These are phyloP conservation scores for Phyllosticta capitalensis DNA, from an alignment of 2,329 filamentous ascomycete species.

Conservation along the genomic window DNA sequence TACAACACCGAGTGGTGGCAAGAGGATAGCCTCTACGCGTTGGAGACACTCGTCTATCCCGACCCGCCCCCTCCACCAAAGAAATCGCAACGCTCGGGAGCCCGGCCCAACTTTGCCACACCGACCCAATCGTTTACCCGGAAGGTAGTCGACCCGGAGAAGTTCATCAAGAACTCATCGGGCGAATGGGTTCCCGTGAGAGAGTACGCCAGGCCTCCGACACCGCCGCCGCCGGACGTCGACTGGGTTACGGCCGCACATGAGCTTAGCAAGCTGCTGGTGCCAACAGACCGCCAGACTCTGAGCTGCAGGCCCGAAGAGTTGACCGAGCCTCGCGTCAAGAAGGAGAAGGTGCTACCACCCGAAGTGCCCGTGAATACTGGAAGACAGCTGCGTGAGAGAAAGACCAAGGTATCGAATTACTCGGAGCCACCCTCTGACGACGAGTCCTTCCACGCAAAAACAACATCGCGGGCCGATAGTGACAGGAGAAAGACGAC, in stretches of 20 bases:
- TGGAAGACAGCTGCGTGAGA: constrained; percentile 59
- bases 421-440: constrained; percentile 43
- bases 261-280: constrained; percentile 72
- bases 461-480: constrained; percentile 19
- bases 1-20: constrained; percentile 40
- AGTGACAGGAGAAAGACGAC: constrained; percentile 29
- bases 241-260: constrained; percentile 77
- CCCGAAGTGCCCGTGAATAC: constrained; percentile 35
- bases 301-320: constrained; percentile 71
- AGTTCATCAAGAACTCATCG: constrained; percentile 53
- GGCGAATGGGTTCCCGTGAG: constrained; percentile 32
- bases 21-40: constrained; percentile 19
- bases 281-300: constrained; percentile 66
- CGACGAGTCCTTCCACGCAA: constrained; percentile 18
- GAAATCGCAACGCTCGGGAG: constrained; percentile 51
- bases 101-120: constrained; percentile 66
- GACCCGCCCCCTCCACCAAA: constrained; percentile 39
- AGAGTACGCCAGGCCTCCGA: constrained; percentile 34
- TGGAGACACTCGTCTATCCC: constrained; percentile 27
- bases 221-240: constrained; percentile 69
- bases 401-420: constrained; percentile 47
- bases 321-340: constrained; percentile 50
- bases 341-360: constrained; percentile 40
- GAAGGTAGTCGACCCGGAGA: constrained; percentile 61
- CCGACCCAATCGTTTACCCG: constrained; percentile 82